Conservation (phyloP, 1,284 basidiomycete species). For the Ganoderma multipileum region DNA sequence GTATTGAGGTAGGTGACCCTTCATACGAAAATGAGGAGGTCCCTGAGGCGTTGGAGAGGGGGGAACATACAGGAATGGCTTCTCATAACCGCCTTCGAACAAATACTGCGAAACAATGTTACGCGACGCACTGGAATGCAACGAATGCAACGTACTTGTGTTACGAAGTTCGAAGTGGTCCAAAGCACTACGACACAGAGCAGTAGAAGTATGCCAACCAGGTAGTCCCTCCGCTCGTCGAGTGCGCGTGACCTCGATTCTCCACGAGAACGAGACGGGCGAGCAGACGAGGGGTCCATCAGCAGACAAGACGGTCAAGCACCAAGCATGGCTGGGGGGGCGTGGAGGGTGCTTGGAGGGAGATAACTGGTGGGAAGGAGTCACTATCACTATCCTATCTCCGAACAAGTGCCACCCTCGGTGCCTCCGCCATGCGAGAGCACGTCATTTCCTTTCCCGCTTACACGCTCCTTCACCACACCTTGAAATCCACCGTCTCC, state of each 20-base stretch:
- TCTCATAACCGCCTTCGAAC: constrained; percentile 77
- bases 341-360: not conserved
- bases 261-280: constrained; percentile 20
- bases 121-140: not conserved
- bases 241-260: constrained; percentile 28
- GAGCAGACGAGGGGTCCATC: constrained; percentile 25
- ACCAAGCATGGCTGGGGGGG: constrained; percentile 1
- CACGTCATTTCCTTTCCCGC: constrained; percentile 17
- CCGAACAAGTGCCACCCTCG: not conserved
- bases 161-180: constrained; percentile 82
- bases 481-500: not conserved
- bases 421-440: not conserved
- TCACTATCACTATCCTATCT: no score
- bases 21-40: constrained; percentile 9
- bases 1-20: constrained; percentile 91
- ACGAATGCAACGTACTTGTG: constrained; percentile 59
- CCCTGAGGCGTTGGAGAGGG: not conserved
- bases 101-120: constrained; percentile 54
- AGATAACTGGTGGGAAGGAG: not conserved
- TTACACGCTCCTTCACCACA: not conserved
- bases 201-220: constrained; percentile 75
- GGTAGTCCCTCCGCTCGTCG: constrained; percentile 57
- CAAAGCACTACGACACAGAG: constrained; percentile 85
- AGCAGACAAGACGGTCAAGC: not conserved
- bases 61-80: constrained; percentile 75